These are phyloP conservation scores for Thermothielavioides terrestris DNA, from an alignment of 495 filamentous ascomycete genomes.

Conservation along the genomic window DNA sequence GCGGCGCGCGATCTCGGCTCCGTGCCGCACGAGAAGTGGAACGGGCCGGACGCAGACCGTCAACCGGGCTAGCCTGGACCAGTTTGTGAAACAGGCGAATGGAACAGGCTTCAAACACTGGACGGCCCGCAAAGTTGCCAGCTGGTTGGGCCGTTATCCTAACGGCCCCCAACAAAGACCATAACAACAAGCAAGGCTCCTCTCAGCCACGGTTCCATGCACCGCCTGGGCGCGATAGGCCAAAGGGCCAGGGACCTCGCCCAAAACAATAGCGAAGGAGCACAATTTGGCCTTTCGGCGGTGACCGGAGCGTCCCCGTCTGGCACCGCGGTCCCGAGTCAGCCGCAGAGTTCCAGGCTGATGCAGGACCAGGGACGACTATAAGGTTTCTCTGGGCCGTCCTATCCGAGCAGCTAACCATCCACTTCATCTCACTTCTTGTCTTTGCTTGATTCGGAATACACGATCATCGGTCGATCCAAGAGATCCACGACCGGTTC, in stretches of 20 bases:
- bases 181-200: neutral
- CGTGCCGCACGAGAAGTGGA: slow-evolving; percentile 7
- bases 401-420: neutral
- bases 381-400: slow-evolving; percentile 9
- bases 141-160: neutral
- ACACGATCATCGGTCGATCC: slow-evolving; percentile 6
- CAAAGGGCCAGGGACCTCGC: neutral
- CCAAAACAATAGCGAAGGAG: neutral
- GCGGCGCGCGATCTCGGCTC: neutral
- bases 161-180: neutral
- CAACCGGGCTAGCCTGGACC: neutral
- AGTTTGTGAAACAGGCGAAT: slow-evolving; percentile 5
- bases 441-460: neutral
- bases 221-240: neutral
- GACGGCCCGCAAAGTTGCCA: neutral
- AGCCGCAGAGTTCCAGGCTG: slow-evolving; percentile 1
- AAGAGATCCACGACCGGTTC: neutral
- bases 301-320: neutral
- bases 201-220: neutral
- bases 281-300: neutral
- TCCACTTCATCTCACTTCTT: slow-evolving; percentile 7
- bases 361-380: neutral
- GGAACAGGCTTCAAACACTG: slow-evolving; percentile 4
- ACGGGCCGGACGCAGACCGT: neutral
- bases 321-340: slow-evolving; percentile 3